Percentiles rank a stretch among this genome's conserved stretches.
phyloP scores from a whole-genome alignment of 116 monocot genomes.

The Papilionanthe hybrid region DNA sequence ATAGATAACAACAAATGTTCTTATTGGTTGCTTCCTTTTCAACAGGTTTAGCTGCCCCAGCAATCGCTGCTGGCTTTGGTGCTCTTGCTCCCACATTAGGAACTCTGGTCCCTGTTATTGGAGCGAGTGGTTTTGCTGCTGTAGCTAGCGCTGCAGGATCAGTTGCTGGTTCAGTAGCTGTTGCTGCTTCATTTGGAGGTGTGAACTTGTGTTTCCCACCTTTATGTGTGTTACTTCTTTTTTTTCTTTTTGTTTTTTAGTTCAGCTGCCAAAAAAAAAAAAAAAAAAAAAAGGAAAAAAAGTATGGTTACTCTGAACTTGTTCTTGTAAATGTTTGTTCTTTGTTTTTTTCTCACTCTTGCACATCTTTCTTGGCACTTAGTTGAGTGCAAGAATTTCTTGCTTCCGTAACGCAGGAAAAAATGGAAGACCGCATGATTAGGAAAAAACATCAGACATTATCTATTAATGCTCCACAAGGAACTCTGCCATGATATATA shows the following conservation, averaged over 20 bases:
- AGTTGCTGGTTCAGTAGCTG: slow-evolving; percentile 96
- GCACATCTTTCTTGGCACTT: not conserved
- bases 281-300: not conserved
- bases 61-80: slow-evolving; percentile 98
- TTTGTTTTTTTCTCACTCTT: not conserved
- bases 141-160: slow-evolving; percentile 91
- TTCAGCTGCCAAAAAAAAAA: not conserved
- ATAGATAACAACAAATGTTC: not conserved
- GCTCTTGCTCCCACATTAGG: slow-evolving; percentile 95
- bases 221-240: not conserved
- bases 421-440: not conserved
- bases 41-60: slow-evolving; percentile 98
- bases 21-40: slow-evolving; percentile 2
- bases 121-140: slow-evolving; percentile 99
- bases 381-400: not conserved
- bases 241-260: not conserved
- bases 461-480: not conserved
- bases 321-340: not conserved
- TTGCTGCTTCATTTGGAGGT: slow-evolving; percentile 99
- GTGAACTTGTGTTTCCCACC: not conserved
- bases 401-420: not conserved
- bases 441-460: not conserved
- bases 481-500: not conserved
- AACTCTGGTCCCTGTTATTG: slow-evolving; percentile 82
- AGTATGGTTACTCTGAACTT: not conserved